A percentile compares a stretch with the other conserved stretches of the same genome.
Evolutionary conservation across 2,329 filamentous ascomycete genomes (phyloP).

Genomic region (Xenoacremonium recifei): DNA sequence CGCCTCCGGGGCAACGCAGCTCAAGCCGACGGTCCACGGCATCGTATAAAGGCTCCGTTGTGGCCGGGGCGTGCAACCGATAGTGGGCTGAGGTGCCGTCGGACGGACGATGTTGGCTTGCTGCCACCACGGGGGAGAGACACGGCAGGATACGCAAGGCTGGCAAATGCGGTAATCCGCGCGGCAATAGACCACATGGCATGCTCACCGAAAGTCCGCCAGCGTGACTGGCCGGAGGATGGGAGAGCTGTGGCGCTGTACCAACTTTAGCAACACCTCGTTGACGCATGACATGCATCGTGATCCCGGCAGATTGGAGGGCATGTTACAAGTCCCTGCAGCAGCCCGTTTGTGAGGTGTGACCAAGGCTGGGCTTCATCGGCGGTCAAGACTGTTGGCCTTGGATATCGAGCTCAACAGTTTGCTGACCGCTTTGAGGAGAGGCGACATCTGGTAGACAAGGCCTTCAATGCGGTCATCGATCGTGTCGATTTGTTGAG

Average conservation of each 20-base stretch:
- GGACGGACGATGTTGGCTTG: not conserved
- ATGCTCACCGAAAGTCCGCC: not conserved
- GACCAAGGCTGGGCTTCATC: constrained; percentile 8
- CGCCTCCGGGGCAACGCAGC: not conserved
- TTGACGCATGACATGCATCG: constrained; percentile 14
- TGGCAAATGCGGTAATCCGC: not conserved
- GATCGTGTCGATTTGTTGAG: too few relatives aligned
- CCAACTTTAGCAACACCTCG: constrained; percentile 21
- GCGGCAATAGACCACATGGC: not conserved
- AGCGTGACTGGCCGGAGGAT: not conserved
- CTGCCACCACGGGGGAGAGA: not conserved
- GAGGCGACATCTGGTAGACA: not conserved
- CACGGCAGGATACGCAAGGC: not conserved
- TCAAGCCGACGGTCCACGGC: not conserved
- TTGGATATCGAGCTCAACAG: constrained; percentile 2
- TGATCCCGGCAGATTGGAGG: too few relatives aligned
- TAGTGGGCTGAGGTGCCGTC: not conserved
- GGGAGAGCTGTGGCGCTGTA: constrained; percentile 5
- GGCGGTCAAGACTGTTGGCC: constrained; percentile 19
- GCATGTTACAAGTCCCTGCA: constrained; percentile 19
- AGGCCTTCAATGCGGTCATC: not conserved
- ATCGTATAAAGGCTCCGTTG: not conserved
- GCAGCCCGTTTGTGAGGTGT: constrained; percentile 11
- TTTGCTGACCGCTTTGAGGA: constrained; percentile 17
- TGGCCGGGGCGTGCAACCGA: not conserved